Evolutionary conservation across 768 basidiomycete genomes (phyloP), one percentile per base, ranked within the genome.

Genomic region (Clathrus columnatus): DNA sequence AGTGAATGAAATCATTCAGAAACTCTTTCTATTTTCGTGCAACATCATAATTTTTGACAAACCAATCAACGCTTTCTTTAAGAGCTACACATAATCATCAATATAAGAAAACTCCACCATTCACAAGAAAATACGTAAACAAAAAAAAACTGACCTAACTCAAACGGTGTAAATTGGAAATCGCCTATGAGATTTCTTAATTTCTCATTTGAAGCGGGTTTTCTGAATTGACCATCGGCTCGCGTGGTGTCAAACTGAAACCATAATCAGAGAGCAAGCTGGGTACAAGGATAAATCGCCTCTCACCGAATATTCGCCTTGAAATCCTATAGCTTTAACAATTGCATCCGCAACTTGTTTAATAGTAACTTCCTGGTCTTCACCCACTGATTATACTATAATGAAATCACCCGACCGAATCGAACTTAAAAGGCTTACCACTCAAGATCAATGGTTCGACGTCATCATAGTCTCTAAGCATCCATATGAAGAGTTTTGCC

Each of bases 301-400:
- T 70, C 80, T 43, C 63, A 89, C 89, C 41, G 73, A 69, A 63
- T 91, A 91, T 50, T 86, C 77, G 56, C 88, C 87, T 56, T 84
- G 60, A 73, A 91, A 93, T 43, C 79, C 81, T 43, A 96, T 73
- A 11, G 85, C 84, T 58, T 82, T 82, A 61, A 91, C 92, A 64
- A 98, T 88, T n/a, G 90, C 82, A 65, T 94, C 87, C 4, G 91
- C 87, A 20, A 96, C 85, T 49, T 86, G 72, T 66, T 85, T 89
- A 76, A 98, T 96, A 65, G 87, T 89, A 48, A 97, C 83, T 73
- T 97, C 94, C 61, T 97, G 89, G 48, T 91, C 81, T 71, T 98
- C 94, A 21, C 87, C 90, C 54, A 94, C 93, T 90, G 54, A 29
- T 27, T 47, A 42, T 43, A 48, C 53, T 32, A 56, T 29, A 54